Evolutionary conservation across 2,329 filamentous ascomycete species (phyloP), one percentile per base, ranked within the genome.

Genomic region (Sordariomycetes sp.): DNA sequence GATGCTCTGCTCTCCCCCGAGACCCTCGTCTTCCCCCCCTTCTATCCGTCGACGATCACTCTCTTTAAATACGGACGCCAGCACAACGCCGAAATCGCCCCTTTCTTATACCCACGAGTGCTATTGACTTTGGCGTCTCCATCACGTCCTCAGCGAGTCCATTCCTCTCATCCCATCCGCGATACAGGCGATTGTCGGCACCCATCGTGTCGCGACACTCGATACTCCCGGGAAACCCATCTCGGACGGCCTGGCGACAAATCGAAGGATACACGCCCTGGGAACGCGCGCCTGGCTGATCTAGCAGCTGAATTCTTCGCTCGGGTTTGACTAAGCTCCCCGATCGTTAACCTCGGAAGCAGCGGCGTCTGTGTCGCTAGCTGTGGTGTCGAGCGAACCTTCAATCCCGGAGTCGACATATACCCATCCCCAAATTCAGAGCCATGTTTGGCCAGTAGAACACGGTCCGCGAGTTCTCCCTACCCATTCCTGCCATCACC

Each of bases 21-120:
- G 3, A 24, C 22, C 13, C 48, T 28, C 48, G 48, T 15, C 22
- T 25, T 51, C 39, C 39, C 39, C 39, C 48, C 48, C 48, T 51
- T 25, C 48, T 20, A 24, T 25, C 48, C 48, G 24, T 20, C 48
- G 12, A 51, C 22, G 51, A 60, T 57, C 64, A 42, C 39, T 17
- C 39, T 45, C 39, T 45, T 17, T 45, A n/a, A 45, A 45, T 45
- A 45, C 3, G 39, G 39, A 45, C 15, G 15, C 39, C 8, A 45
- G n/a, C 39, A 7, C 39, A n/a, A 15, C 39, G 17, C 15, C 39
- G 13, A 45, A n/a, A 7, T 17, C 39, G 17, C n/a, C 39, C 39
- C 17, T 45, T 45, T n/a, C n/a, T 17, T 45, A 17, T n/a, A n/a
- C 39, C 39, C n/a, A n/a, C 39, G 17, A 17, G 39, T 7, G 13